Evolutionary conservation across 805 yeast genomes (phyloP), one percentile per base, ranked within the genome.

Genomic region (Peterozyma xylosa): DNA sequence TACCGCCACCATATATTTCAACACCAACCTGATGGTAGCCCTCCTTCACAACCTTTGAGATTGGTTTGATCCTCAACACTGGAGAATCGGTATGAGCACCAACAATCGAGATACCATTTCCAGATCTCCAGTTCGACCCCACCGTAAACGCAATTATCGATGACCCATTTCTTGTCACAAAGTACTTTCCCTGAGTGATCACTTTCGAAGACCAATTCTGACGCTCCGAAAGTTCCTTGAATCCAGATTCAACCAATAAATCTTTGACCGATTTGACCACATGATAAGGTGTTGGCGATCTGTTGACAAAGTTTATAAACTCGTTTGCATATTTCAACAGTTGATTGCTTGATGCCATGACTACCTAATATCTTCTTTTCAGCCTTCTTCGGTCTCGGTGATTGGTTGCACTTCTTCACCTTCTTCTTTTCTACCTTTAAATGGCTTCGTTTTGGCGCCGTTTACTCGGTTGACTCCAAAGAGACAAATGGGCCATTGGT

Each of bases 31-130:
- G 96, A 44, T 79, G 73, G 55, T 80, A 91, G 1, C 95, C 95
- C 53, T 86, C 90, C 14, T 71, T 66, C 10, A 67, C 61, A 52
- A 76, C 77, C 56, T 81, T 79, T 18, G 96, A 85, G 30, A 84
- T 70, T 11, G 99, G 99, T 65, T 91, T 93, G 52, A 91, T 77
- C 58, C 95, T 75, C 51, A 91, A 70, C 30, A 87, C 80, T 10
- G 98, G 98, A 4, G 96, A 86, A 62, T 91, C 99, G 0, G 97
- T 90, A 63, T 91, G 99, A 1, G 96, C 96, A 14, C 98, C 99
- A 33, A 90, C 84, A 42, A 93, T 81, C 5, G 97, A 78, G 48
- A 89, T 71, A 9, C 96, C 91, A 49, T 82, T 80, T 10, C 96
- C 96, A 3, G 85, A 80, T 42, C 60, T 55, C 79, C 85, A 86